Percentiles rank a stretch among this genome's conserved stretches.
These are phyloP conservation scores for Plantago rigida DNA, from an alignment of 305 asterid genomes.

Conservation along the genomic window DNA sequence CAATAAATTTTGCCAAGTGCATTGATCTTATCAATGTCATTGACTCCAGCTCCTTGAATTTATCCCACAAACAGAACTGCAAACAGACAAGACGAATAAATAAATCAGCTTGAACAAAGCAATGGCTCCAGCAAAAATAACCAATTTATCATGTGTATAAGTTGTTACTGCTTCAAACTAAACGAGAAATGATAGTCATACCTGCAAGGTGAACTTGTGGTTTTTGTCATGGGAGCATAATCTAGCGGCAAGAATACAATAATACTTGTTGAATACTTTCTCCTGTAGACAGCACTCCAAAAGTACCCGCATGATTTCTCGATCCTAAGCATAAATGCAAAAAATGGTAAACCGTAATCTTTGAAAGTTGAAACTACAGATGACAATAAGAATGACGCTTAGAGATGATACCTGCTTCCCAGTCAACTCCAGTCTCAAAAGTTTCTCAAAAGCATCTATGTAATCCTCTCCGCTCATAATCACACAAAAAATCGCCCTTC, in stretches of 20 bases:
- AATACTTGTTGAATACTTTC: slow-evolving; percentile 77
- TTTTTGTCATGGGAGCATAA: slow-evolving; percentile 80
- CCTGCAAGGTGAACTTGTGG: slow-evolving; percentile 92
- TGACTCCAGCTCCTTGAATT: slow-evolving; percentile 73
- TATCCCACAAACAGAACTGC: slow-evolving; percentile 95
- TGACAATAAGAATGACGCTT: slow-evolving; percentile 9
- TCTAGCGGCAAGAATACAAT: slow-evolving; percentile 73
- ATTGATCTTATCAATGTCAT: slow-evolving; percentile 67
- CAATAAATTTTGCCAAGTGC: slow-evolving; percentile 74
- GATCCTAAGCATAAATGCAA: slow-evolving; percentile 44
- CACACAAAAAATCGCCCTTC: slow-evolving; percentile 79
- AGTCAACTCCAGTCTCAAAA: slow-evolving; percentile 64
- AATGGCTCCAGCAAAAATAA: not conserved
- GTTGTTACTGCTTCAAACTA: not conserved
- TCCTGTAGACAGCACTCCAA: slow-evolving; percentile 89
- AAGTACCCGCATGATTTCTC: slow-evolving; percentile 84
- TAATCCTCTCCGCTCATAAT: slow-evolving; percentile 88
- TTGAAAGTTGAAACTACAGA: slow-evolving; percentile 7
- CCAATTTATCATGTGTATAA: not conserved
- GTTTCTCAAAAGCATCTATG: slow-evolving; percentile 82
- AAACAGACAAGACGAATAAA: slow-evolving; percentile 1
- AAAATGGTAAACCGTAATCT: slow-evolving; percentile 11
- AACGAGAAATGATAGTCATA: slow-evolving; percentile 22
- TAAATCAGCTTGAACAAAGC: not conserved
- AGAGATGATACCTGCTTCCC: slow-evolving; percentile 64